Conservation (phyloP, 2,329 filamentous ascomycete genomes). For the Pyricularia grisea region DNA sequence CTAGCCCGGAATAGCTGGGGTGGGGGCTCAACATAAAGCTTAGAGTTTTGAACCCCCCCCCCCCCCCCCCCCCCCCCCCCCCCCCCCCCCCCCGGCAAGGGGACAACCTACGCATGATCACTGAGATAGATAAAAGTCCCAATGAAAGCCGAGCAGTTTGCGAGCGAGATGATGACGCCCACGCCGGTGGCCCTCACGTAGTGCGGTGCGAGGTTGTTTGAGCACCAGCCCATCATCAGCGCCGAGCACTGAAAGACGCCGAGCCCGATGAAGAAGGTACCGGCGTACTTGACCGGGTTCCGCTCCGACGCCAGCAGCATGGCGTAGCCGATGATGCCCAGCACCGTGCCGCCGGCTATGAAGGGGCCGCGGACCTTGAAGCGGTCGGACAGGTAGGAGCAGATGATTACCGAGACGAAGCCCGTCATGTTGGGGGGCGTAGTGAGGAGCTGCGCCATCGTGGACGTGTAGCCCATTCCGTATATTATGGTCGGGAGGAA, state of each 20-base stretch:
- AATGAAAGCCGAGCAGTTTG: slow-evolving; percentile 32
- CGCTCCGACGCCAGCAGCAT: slow-evolving; percentile 21
- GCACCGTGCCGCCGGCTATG: slow-evolving; percentile 18
- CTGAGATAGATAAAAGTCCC: slow-evolving; percentile 33
- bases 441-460: slow-evolving; percentile 25
- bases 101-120: slow-evolving; percentile 24
- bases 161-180: slow-evolving; percentile 28
- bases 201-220: slow-evolving; percentile 32
- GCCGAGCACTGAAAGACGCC: slow-evolving; percentile 19
- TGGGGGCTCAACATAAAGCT: too few species aligned
- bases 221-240: slow-evolving; percentile 25
- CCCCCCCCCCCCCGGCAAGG: too few species aligned
- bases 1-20: too few species aligned
- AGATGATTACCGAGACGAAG: slow-evolving; percentile 21
- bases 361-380: slow-evolving; percentile 20
- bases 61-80: too few species aligned
- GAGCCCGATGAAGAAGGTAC: slow-evolving; percentile 22
- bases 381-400: slow-evolving; percentile 22
- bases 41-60: too few species aligned
- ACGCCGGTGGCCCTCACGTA: slow-evolving; percentile 31
- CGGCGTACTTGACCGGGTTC: slow-evolving; percentile 23
- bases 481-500: slow-evolving; percentile 34
- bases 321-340: slow-evolving; percentile 23
- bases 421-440: slow-evolving; percentile 24
- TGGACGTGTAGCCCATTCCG: slow-evolving; percentile 27